Base-by-base conservation (phyloP, 805 yeast species). In the Yamadazyma laniorum region DNA sequence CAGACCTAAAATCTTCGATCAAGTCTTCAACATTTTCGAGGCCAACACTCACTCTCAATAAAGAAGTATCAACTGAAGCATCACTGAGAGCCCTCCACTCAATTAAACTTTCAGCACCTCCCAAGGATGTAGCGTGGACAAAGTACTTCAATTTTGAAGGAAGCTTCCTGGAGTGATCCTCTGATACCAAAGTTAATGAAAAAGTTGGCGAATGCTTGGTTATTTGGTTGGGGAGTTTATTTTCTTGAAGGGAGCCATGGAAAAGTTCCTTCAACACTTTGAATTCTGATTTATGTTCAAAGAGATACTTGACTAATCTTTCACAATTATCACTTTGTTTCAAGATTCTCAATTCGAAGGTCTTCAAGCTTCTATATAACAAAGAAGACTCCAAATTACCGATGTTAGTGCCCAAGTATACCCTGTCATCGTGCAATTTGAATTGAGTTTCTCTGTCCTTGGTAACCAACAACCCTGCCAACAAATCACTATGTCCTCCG, bases 401-500 rank as follows among this genome's bases (percentile, higher is more conserved):
- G 44, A 85, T 78, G 47, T 80, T 86, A 1, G 95, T 80, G 26
- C 96, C 97, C 38, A 89, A 61, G 43, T 69, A 73, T 6, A 79
- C 59, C 51, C 98, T 72, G 50, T 90, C 96, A 0, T 56, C 59
- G 4, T 70, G 59, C 43, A 90, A 67, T 29, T 65, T 53, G 16
- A 63, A 49, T 40, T 74, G 73, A 5, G 69, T 69, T 2, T 65
- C 59, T 6, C 53, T 48, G 43, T 77, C 77, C 54, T 82, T 80
- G n/a, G 85, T 80, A 14, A 81, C 78, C 14, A 89, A 61, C 9
- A 83, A 68, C 23, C 98, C 97, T 4, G 95, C 89, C 35, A 90
- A 67, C 29, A 89, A 65, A 58, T 90, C 97, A 5, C 95, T 85
- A 61, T 90, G 96, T n/a, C 98, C 97, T 27, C 95, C 96, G 53